Evolutionary conservation across 139 green algal species (phyloP).

Genomic region (Chlamydomonas schloesseri): DNA sequence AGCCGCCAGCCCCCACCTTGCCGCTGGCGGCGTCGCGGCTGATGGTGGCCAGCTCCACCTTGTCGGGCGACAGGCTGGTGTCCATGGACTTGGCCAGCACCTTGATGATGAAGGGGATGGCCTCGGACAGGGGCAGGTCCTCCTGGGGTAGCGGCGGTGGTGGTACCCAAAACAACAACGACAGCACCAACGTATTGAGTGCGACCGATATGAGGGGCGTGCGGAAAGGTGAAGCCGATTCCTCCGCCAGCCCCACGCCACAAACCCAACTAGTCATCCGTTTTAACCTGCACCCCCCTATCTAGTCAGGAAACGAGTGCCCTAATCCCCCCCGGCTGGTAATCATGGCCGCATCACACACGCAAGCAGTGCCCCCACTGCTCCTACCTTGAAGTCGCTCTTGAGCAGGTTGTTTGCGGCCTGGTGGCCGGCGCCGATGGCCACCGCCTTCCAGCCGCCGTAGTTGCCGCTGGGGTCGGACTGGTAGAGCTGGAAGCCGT

Average conservation of each 20-base stretch:
- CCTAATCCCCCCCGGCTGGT: too few species aligned
- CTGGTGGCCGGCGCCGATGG: conserved; percentile 93
- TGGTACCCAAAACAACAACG: too few species aligned
- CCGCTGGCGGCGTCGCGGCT: conserved; percentile 65
- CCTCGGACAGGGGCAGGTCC: conserved; percentile 79
- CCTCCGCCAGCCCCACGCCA: too few species aligned
- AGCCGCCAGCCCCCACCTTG: conserved; percentile 52
- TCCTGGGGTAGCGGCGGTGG: conserved; percentile 55
- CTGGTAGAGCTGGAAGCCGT: conserved; percentile 98
- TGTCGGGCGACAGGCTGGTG: conserved; percentile 91
- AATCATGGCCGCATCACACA: too few species aligned
- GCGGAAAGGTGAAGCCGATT: too few species aligned
- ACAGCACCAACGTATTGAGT: too few species aligned
- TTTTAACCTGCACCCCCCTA: too few species aligned
- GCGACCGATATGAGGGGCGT: too few species aligned
- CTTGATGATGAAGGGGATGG: conserved; percentile 89
- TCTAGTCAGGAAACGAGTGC: too few species aligned
- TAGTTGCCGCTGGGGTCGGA: conserved; percentile 98
- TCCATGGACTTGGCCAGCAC: conserved; percentile 97
- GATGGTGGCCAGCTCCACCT: conserved; percentile 96
- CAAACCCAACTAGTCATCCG: too few species aligned
- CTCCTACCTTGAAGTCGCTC: conserved; percentile 90
- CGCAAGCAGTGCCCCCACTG: too few species aligned
- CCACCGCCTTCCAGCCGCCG: conserved; percentile 96
- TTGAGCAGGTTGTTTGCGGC: conserved; percentile 92